Conservation (phyloP, 2,329 filamentous ascomycete genomes). For the Xylaria sp. region DNA sequence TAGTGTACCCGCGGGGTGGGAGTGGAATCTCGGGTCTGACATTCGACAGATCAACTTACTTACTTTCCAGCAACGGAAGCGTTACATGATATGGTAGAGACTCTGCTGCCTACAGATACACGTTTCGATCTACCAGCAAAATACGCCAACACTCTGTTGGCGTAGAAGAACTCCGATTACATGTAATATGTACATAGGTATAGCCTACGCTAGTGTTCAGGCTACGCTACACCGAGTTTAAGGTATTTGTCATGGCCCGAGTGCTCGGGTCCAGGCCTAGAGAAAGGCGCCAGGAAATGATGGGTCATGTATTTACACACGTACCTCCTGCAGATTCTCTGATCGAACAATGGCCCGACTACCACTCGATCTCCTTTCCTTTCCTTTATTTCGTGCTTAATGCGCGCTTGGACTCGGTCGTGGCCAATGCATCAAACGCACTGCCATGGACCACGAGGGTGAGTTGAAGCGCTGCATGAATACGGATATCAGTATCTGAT, state of each 20-base stretch:
- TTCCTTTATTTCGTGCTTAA: neutral
- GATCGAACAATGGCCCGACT: conserved; percentile 14
- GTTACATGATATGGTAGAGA: too few species aligned
- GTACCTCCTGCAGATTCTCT: too few species aligned
- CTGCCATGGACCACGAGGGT: neutral
- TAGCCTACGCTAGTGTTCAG: neutral
- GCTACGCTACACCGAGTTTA: neutral
- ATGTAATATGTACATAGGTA: too few species aligned
- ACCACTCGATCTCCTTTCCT: conserved; percentile 9
- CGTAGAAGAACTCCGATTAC: too few species aligned
- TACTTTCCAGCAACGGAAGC: too few species aligned
- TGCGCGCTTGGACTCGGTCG: conserved; percentile 1
- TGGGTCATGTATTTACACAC: too few species aligned
- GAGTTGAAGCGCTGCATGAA: neutral
- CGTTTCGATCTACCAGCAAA: too few species aligned
- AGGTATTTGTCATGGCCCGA: conserved; percentile 29
- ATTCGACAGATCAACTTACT: too few species aligned
- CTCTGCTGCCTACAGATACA: too few species aligned
- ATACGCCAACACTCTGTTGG: too few species aligned
- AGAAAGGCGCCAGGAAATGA: neutral
- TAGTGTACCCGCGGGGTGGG: neutral
- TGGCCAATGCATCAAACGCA: conserved; percentile 13
- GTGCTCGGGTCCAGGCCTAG: conserved; percentile 20
- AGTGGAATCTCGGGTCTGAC: too few species aligned
- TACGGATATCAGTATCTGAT: too few species aligned